phyloP scores from a whole-genome alignment of 176 grass and related monocot species.

The Pharus latifolius region DNA sequence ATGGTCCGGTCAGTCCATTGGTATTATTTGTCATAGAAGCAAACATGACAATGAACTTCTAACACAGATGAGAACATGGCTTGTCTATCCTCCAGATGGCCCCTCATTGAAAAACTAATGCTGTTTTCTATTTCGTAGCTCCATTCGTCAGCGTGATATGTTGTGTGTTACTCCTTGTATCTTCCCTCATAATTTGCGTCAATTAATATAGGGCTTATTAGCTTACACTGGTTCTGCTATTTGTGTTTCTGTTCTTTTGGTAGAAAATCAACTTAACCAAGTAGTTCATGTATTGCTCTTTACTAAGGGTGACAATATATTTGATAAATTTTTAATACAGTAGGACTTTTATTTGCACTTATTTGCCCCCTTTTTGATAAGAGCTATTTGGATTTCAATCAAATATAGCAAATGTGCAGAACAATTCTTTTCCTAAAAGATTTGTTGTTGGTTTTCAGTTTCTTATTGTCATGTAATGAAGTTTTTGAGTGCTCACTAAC shows the following conservation, averaged over 20 bases:
- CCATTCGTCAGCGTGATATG: background rate
- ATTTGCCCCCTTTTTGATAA: background rate
- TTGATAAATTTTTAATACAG: background rate
- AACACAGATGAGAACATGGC: conserved; percentile 14
- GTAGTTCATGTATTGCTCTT: background rate
- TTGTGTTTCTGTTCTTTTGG: background rate
- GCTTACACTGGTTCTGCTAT: background rate
- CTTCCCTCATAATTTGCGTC: background rate
- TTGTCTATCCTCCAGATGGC: background rate
- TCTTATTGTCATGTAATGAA: background rate
- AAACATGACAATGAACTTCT: conserved; percentile 24
- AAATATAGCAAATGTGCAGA: background rate
- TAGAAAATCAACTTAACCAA: no score
- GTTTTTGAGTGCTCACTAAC: background rate
- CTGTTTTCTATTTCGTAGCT: background rate
- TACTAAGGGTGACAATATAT: background rate
- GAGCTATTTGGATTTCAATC: background rate
- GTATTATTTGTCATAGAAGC: conserved; percentile 19
- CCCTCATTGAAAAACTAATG: background rate
- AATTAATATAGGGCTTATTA: background rate
- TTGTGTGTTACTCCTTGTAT: no score
- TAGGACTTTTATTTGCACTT: background rate
- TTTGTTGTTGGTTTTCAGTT: background rate
- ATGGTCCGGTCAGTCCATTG: no score
- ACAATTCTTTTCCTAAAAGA: background rate